phyloP scores from a whole-genome alignment of 2,329 filamentous ascomycete species.

The Paraphoma chrysanthemicola region DNA sequence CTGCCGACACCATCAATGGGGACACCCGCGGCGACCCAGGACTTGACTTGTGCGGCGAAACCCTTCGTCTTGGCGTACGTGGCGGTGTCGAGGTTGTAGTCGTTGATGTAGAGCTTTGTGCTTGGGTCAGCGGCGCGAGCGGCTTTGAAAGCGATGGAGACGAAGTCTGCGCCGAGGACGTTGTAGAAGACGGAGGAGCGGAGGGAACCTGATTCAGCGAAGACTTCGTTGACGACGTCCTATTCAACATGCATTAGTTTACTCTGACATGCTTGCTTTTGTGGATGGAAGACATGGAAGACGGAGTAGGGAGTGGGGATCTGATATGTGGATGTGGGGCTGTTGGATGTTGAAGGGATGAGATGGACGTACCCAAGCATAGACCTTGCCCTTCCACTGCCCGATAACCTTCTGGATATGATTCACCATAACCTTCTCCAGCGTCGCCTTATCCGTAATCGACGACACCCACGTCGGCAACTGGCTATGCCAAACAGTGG shows the following conservation, averaged over 20 bases:
- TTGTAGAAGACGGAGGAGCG: constrained; percentile 69
- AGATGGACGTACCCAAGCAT: constrained; percentile 54
- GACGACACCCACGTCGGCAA: constrained; percentile 63
- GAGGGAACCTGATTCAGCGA: constrained; percentile 65
- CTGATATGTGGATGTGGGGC: background rate
- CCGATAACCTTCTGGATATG: constrained; percentile 66
- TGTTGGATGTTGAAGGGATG: background rate
- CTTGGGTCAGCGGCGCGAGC: constrained; percentile 70
- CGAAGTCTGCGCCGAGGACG: constrained; percentile 73
- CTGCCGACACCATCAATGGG: constrained; percentile 71
- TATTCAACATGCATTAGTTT: background rate
- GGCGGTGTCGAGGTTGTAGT: constrained; percentile 68
- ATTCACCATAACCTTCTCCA: constrained; percentile 65
- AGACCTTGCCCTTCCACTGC: constrained; percentile 69
- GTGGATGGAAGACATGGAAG: background rate
- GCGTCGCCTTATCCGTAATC: constrained; percentile 59
- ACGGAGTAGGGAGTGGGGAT: constrained; percentile 14
- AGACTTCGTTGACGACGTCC: constrained; percentile 50
- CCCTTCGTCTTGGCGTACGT: constrained; percentile 64
- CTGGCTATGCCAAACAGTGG: constrained; percentile 67
- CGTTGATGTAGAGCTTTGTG: constrained; percentile 79
- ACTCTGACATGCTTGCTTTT: too few species aligned
- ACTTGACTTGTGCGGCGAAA: constrained; percentile 66
- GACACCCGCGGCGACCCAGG: constrained; percentile 67
- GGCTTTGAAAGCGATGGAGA: constrained; percentile 73